A percentile compares a stretch with the other conserved stretches of the same genome.
phyloP scores from a whole-genome alignment of 2,329 filamentous ascomycete genomes.

The Aspergillus pseudotamarii region DNA sequence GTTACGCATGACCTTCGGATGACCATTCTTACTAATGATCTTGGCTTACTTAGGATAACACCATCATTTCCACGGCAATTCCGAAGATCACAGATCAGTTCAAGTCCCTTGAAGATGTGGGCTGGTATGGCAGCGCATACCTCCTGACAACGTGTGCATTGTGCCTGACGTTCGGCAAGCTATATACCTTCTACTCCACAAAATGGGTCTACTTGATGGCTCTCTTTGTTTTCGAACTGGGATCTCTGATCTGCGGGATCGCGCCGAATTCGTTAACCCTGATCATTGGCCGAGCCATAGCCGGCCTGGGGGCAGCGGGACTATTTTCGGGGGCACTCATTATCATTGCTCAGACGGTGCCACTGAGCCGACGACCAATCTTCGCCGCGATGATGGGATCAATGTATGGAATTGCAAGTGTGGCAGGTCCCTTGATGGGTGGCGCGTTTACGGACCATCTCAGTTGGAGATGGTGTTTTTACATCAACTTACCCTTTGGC shows the following conservation, averaged over 20 bases:
- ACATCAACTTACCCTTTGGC: slow-evolving; percentile 44
- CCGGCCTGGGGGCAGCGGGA: slow-evolving; percentile 43
- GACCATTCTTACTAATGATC: background rate
- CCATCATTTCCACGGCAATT: slow-evolving; percentile 51
- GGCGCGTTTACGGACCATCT: slow-evolving; percentile 48
- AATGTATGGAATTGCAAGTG: slow-evolving; percentile 47
- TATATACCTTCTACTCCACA: slow-evolving; percentile 47
- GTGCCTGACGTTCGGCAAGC: slow-evolving; percentile 46
- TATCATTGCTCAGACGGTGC: slow-evolving; percentile 44
- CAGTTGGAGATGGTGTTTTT: slow-evolving; percentile 50
- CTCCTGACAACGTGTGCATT: slow-evolving; percentile 48
- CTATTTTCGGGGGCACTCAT: slow-evolving; percentile 44
- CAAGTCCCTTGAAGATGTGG: slow-evolving; percentile 49
- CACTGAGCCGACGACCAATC: slow-evolving; percentile 42
- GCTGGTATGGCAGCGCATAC: slow-evolving; percentile 53
- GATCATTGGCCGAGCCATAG: slow-evolving; percentile 47
- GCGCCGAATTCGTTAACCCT: slow-evolving; percentile 42
- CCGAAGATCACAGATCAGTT: slow-evolving; percentile 53
- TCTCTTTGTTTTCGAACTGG: slow-evolving; percentile 47
- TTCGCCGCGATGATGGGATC: slow-evolving; percentile 45
- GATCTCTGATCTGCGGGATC: slow-evolving; percentile 42
- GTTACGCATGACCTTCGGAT: background rate
- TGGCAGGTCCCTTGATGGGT: slow-evolving; percentile 49
- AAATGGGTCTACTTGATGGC: slow-evolving; percentile 48
- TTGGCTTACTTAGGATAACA: slow-evolving; percentile 37